phyloP scores from a whole-genome alignment of 495 filamentous ascomycete species.

The Trichoderma reesei region DNA sequence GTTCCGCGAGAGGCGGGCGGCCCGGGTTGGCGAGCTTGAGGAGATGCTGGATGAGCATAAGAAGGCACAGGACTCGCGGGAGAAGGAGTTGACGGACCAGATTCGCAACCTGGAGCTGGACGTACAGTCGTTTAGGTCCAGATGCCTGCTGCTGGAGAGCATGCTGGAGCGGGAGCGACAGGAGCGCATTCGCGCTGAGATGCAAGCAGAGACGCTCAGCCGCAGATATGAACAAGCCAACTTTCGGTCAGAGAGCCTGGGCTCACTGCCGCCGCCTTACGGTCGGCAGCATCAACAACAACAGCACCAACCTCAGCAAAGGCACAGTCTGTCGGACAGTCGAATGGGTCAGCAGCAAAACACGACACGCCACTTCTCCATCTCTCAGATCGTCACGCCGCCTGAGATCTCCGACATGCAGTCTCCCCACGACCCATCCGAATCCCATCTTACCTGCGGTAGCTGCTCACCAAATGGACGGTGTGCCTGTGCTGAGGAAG shows the following conservation, averaged over 20 bases:
- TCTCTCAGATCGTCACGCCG: conserved; percentile 40
- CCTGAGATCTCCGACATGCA: conserved; percentile 23
- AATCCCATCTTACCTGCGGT: conserved; percentile 36
- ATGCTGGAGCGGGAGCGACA: conserved; percentile 33
- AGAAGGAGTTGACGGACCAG: conserved; percentile 36
- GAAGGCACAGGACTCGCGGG: conserved; percentile 35
- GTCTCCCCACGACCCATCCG: conserved; percentile 19
- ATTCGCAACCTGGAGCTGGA: conserved; percentile 37
- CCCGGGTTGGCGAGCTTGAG: conserved; percentile 76
- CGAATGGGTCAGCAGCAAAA: background rate
- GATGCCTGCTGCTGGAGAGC: conserved; percentile 33
- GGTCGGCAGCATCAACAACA: conserved; percentile 1
- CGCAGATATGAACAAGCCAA: conserved; percentile 6
- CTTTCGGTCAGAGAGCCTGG: background rate
- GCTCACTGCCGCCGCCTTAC: background rate
- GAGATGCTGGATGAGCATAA: conserved; percentile 64
- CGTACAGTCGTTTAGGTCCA: conserved; percentile 30
- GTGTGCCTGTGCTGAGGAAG: conserved; percentile 46
- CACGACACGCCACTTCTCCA: conserved; percentile 23
- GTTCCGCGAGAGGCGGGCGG: conserved; percentile 79
- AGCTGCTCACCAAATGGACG: conserved; percentile 36
- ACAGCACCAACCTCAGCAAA: conserved; percentile 19
- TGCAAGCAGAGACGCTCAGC: conserved; percentile 19
- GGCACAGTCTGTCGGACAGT: background rate
- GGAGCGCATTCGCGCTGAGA: conserved; percentile 17